Base-by-base conservation (phyloP, 2,329 filamentous ascomycete species). In the Rhytidhysteron rufulum region DNA sequence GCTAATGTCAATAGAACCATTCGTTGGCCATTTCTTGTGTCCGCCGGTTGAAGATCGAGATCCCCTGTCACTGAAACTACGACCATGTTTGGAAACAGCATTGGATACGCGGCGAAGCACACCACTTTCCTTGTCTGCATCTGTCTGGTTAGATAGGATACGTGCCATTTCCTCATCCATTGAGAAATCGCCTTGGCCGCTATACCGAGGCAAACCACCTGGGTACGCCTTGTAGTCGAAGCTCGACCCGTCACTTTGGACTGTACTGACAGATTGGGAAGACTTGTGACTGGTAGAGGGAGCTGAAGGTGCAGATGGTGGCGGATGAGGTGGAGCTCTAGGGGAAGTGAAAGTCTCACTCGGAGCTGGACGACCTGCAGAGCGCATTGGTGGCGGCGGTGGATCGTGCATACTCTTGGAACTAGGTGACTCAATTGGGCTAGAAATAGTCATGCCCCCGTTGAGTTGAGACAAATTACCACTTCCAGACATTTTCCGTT, bases 151-250 rank as follows among this genome's bases (percentile, higher is more conserved):
- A 30, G 82, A 85, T 44, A 95, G 74, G 42, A 96, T 91, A 42
- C 90, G 84, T 39, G 87, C 86, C 80, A 96, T 88, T 60, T 97
- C 93, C 64, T 96, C 90, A 50, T 97, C 91, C 83, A 95, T 82
- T 44, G 86, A 93, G 58, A 96, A 93, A 50, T 95, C 89, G 40
- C 83, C 88, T 38, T 87, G 88, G 31, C 79, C 77, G 64, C 85
- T 95, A 45, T 79, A 70, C 27, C 70, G 69, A 10, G 71, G 72
- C 35, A 68, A 44, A n/a, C 45, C 51, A 20, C 43, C 44, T n/a
- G 55, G 43, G 3, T 53, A 50, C n/a, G n/a, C n/a, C n/a, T n/a
- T n/a, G 19, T 53, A 48, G 7, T 40, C 46, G 40, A 55, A 53
- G 40, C 58, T 53, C 4, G 64, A 65, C 36, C 39, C 60, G 43